phyloP scores from a whole-genome alignment of 192 early-diverging fungal species.

The Kickxella alabastrina region DNA sequence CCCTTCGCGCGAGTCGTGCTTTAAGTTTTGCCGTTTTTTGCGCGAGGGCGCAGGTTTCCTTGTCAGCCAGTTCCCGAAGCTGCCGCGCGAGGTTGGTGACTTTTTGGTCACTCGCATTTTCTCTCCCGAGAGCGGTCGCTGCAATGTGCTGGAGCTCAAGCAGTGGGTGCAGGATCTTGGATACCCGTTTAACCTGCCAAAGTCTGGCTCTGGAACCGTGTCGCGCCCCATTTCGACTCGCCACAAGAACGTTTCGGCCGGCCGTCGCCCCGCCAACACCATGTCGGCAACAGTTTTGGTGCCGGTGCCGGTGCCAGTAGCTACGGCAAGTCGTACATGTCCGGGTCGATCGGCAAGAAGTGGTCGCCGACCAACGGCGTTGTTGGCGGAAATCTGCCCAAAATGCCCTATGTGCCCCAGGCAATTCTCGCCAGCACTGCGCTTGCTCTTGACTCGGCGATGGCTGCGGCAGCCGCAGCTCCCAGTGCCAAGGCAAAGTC shows the following conservation, averaged over 20 bases:
- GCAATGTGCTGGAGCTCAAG: conserved; percentile 51
- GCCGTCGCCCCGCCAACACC: conserved; percentile 7
- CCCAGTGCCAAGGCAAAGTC: conserved; percentile 15
- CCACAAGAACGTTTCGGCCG: conserved; percentile 15
- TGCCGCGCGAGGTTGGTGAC: conserved; percentile 55
- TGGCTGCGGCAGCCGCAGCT: neutral
- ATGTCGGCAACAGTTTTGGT: no score
- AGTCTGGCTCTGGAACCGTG: conserved; percentile 1
- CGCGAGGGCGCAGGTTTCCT: conserved; percentile 60
- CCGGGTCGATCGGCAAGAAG: conserved; percentile 32
- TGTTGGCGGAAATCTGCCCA: conserved; percentile 4
- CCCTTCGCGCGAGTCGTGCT: conserved; percentile 56
- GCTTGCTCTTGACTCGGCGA: conserved; percentile 17
- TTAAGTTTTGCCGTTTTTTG: conserved; percentile 59
- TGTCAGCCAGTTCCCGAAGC: conserved; percentile 56
- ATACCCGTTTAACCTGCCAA: conserved; percentile 35
- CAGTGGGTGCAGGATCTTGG: conserved; percentile 51
- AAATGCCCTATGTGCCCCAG: conserved; percentile 13
- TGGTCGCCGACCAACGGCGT: conserved; percentile 18
- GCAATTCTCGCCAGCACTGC: conserved; percentile 17
- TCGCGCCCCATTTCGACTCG: conserved; percentile 14
- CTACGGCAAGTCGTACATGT: conserved; percentile 11
- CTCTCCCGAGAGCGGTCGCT: conserved; percentile 54
- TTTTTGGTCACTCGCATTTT: conserved; percentile 63
- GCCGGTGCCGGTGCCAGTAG: no score